Evolutionary conservation across 2,329 filamentous ascomycete genomes (phyloP).

Genomic region (Chrysoporthe puriensis): DNA sequence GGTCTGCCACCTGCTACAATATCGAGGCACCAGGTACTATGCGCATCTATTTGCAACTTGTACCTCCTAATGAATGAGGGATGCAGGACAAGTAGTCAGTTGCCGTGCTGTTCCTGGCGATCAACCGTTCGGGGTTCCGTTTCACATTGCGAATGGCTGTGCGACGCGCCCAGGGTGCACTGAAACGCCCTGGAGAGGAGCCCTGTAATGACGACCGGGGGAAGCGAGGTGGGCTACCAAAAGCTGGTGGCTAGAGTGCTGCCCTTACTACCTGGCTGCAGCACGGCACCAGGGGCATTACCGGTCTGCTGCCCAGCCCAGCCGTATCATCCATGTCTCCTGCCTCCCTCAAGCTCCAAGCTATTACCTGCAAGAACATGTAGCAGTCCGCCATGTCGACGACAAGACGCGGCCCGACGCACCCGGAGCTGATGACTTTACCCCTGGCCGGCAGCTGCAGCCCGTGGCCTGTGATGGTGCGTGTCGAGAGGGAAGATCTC

Average conservation of each 20-base stretch:
- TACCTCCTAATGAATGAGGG: neutral
- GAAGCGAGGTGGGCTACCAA: neutral
- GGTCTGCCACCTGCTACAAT: neutral
- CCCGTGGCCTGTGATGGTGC: neutral
- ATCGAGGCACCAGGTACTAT: neutral
- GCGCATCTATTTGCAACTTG: neutral
- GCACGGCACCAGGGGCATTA: too few relatives aligned
- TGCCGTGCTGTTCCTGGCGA: constrained; percentile 13
- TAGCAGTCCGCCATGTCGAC: neutral
- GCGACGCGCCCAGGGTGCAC: constrained; percentile 3
- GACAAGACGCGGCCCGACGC: neutral
- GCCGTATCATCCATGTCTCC: neutral
- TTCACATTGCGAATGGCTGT: constrained; percentile 3
- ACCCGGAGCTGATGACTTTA: neutral
- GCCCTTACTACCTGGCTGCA: neutral
- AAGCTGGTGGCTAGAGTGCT: neutral
- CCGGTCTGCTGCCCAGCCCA: neutral
- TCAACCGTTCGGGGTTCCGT: constrained; percentile 7
- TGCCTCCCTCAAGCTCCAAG: neutral
- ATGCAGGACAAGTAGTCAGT: neutral
- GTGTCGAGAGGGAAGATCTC: neutral
- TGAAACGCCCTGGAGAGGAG: neutral
- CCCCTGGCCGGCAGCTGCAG: neutral
- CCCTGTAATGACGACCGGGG: neutral
- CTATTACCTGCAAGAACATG: neutral